Evolutionary conservation across 78 protist species (phyloP).

Genomic region (Speleostelium caveatum): DNA sequence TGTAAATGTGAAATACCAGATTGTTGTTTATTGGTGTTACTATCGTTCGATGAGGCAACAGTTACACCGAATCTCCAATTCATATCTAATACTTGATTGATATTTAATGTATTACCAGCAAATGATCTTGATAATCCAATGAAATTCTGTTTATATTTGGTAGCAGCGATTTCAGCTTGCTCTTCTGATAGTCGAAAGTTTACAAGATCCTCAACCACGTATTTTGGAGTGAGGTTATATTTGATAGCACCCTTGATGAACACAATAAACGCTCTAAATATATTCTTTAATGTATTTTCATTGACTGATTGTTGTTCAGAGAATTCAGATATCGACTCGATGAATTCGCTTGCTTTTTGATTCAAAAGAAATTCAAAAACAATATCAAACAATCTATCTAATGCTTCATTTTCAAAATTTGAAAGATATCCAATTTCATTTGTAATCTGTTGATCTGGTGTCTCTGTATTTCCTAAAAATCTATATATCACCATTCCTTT

Average conservation of each 20-base stretch:
- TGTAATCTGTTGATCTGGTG: constrained; percentile 70
- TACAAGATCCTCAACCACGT: constrained; percentile 55
- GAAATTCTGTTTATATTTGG: constrained; percentile 58
- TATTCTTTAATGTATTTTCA: constrained; percentile 60
- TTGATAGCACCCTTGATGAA: constrained; percentile 53
- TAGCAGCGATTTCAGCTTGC: constrained; percentile 34
- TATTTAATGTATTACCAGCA: constrained; percentile 64
- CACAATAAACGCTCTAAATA: constrained; percentile 35
- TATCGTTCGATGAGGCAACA: constrained; percentile 24
- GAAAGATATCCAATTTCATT: constrained; percentile 67
- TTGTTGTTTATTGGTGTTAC: not conserved
- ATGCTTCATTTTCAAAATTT: constrained; percentile 10
- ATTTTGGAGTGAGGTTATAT: constrained; percentile 29
- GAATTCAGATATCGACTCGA: not conserved
- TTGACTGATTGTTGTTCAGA: constrained; percentile 26
- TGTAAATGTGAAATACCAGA: constrained; percentile 65
- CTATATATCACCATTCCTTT: constrained; percentile 42
- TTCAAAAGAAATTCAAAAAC: constrained; percentile 45
- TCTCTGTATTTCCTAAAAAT: constrained; percentile 35
- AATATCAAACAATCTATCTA: constrained; percentile 35
- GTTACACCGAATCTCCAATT: constrained; percentile 85
- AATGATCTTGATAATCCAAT: constrained; percentile 75
- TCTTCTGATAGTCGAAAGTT: constrained; percentile 50
- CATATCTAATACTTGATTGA: constrained; percentile 81
- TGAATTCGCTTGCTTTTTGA: constrained; percentile 39